phyloP scores from a whole-genome alignment of 2,329 filamentous ascomycete species.

The Cercospora sesami region DNA sequence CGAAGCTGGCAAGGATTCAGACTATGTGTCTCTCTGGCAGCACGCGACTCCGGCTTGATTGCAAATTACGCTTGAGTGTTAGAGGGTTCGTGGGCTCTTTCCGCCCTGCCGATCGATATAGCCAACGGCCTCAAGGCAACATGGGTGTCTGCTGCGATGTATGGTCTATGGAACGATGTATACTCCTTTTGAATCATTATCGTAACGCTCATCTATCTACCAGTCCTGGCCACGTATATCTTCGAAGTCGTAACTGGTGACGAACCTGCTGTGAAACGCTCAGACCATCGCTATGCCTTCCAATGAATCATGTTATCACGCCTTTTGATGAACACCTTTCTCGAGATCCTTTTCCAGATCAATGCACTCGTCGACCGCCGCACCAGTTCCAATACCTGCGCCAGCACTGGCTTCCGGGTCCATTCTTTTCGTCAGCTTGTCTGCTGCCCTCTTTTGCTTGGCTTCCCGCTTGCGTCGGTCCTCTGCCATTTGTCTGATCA shows the following conservation, averaged over 20 bases:
- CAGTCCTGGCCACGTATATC: neutral
- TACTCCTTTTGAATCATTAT: neutral
- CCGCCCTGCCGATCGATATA: too few relatives aligned
- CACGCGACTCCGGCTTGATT: constrained; percentile 26
- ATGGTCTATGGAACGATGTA: neutral
- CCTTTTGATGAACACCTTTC: constrained; percentile 16
- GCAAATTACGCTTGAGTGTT: too few relatives aligned
- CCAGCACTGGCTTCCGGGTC: constrained; percentile 35
- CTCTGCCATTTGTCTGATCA: constrained; percentile 53
- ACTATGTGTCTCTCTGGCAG: constrained; percentile 53
- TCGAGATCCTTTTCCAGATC: constrained; percentile 33
- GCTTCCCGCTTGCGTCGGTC: constrained; percentile 51
- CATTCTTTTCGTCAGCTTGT: constrained; percentile 32
- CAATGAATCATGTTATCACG: neutral
- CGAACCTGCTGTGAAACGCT: too few relatives aligned
- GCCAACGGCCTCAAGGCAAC: neutral
- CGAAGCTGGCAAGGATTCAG: constrained; percentile 53
- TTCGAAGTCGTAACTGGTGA: neutral
- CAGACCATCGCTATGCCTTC: constrained; percentile 2
- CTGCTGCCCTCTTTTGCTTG: constrained; percentile 41
- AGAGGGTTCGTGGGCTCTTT: too few relatives aligned
- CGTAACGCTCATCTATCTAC: neutral
- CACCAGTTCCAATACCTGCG: constrained; percentile 46
- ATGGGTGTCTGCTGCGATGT: neutral
- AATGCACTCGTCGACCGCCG: constrained; percentile 37